A percentile compares a stretch with the other conserved stretches of the same genome.
Evolutionary conservation across 129 eudicot genomes (phyloP).

Genomic region (Ambrosia artemisiifolia): DNA sequence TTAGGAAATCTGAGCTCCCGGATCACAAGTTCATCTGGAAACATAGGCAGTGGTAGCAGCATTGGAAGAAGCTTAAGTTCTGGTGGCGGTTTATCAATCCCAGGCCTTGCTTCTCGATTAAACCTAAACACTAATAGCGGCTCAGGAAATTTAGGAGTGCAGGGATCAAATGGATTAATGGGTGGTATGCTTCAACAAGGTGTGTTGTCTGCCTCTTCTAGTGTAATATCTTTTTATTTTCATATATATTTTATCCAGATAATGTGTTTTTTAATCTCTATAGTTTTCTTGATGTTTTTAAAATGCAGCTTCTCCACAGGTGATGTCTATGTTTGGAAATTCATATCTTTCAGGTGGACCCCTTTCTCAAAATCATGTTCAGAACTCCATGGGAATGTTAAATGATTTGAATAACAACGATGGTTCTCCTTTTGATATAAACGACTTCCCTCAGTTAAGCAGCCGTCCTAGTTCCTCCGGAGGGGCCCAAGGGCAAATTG

Average conservation of each 20-base stretch:
- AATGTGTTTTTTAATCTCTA: background rate
- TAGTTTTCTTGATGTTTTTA: too few species aligned
- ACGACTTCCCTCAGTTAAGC: constrained; percentile 85
- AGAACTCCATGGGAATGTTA: constrained; percentile 71
- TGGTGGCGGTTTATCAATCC: constrained; percentile 80
- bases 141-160: constrained; percentile 69
- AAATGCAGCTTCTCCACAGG: constrained; percentile 91
- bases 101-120: constrained; percentile 83
- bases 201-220: constrained; percentile 4
- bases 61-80: constrained; percentile 71
- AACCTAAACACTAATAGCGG: constrained; percentile 60
- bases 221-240: background rate
- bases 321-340: constrained; percentile 84
- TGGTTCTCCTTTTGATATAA: constrained; percentile 76
- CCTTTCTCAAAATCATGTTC: constrained; percentile 70
- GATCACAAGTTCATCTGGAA: constrained; percentile 64
- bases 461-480: constrained; percentile 96
- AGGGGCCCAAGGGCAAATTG: constrained; percentile 89
- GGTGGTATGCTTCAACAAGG: constrained; percentile 99
- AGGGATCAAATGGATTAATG: constrained; percentile 84
- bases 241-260: background rate
- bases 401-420: constrained; percentile 81
- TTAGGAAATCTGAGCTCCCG: constrained; percentile 76
- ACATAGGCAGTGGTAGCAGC: constrained; percentile 66
- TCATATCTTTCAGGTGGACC: constrained; percentile 87